Conservation (phyloP, 805 yeast species). For the Priceomyces medius region DNA sequence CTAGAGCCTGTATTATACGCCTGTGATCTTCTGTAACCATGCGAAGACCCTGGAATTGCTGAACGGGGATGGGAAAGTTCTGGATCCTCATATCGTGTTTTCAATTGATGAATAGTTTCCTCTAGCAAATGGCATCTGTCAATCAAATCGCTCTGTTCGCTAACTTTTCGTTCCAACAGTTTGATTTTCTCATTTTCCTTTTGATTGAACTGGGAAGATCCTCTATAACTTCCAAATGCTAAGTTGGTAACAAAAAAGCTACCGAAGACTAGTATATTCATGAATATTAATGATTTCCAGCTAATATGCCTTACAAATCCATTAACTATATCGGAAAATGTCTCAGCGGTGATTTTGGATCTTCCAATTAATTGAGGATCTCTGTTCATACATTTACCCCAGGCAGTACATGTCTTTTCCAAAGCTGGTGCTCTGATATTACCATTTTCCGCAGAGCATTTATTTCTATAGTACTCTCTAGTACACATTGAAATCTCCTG, state of each 20-base stretch:
- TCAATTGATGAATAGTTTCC: not conserved
- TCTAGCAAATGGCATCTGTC: constrained; percentile 2
- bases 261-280: constrained; percentile 48
- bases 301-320: constrained; percentile 71
- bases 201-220: constrained; percentile 11
- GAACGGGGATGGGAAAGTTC: constrained; percentile 2
- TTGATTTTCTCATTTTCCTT: constrained; percentile 8
- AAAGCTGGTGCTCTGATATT: constrained; percentile 66
- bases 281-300: constrained; percentile 60
- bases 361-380: constrained; percentile 69
- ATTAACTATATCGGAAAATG: constrained; percentile 78
- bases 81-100: not conserved
- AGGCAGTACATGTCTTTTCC: constrained; percentile 63
- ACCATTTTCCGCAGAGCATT: constrained; percentile 56
- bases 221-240: constrained; percentile 42
- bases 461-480: constrained; percentile 65
- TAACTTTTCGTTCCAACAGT: constrained; percentile 14
- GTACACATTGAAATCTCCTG: constrained; percentile 69
- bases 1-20: not conserved
- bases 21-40: constrained; percentile 2
- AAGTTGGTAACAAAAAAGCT: constrained; percentile 51
- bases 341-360: constrained; percentile 74
- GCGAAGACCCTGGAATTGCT: constrained; percentile 1
- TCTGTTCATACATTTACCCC: constrained; percentile 81
- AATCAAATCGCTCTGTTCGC: constrained; percentile 11